These are phyloP conservation scores for Neurospora discreta DNA, from an alignment of 495 filamentous ascomycete genomes.

Conservation along the genomic window DNA sequence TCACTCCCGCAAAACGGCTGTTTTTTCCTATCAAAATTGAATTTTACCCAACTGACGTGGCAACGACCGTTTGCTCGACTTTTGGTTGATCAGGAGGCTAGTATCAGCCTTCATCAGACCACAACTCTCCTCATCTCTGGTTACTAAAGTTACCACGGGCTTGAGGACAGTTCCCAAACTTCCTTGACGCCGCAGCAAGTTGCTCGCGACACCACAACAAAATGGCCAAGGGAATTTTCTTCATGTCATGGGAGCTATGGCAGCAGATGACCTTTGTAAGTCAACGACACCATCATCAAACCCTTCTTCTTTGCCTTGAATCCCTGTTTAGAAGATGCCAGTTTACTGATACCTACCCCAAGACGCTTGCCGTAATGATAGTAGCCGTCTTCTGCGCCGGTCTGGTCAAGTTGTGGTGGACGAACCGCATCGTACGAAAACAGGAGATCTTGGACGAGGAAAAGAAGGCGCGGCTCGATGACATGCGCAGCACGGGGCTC, in stretches of 20 bases:
- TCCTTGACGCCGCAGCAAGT: not conserved
- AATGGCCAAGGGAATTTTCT: slow-evolving; percentile 44
- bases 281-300: slow-evolving; percentile 6
- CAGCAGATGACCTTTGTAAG: slow-evolving; percentile 85
- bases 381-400: slow-evolving; percentile 40
- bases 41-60: not conserved
- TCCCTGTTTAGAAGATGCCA: not conserved
- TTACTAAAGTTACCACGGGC: not conserved
- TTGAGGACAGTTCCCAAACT: not conserved
- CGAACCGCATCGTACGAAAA: slow-evolving; percentile 51
- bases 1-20: not conserved
- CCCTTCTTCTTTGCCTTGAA: not conserved
- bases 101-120: not conserved
- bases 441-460: slow-evolving; percentile 55
- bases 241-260: slow-evolving; percentile 72
- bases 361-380: slow-evolving; percentile 39
- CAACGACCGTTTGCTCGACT: not conserved
- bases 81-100: not conserved
- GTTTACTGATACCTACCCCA: slow-evolving; percentile 10
- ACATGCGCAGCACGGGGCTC: slow-evolving; percentile 41
- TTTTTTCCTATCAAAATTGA: not conserved
- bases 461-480: slow-evolving; percentile 44
- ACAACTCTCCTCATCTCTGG: not conserved
- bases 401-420: slow-evolving; percentile 50
- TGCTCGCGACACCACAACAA: not conserved